These are phyloP conservation scores for Panaeolus papilionaceus DNA, from an alignment of 768 basidiomycete species.

Conservation along the genomic window DNA sequence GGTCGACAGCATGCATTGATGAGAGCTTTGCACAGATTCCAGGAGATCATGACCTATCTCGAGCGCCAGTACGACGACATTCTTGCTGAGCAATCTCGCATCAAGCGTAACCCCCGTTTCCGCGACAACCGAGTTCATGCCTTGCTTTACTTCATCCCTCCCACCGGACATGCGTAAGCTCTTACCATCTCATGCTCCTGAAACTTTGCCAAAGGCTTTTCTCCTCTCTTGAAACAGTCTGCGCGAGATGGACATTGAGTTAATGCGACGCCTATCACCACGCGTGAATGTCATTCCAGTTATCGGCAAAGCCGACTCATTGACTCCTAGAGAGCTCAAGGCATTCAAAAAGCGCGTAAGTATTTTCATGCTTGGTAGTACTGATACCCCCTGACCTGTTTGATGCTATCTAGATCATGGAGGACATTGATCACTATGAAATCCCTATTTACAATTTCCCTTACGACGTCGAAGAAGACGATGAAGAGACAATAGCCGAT, in stretches of 20 bases:
- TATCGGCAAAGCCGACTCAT: slow-evolving; percentile 86
- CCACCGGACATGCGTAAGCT: slow-evolving; percentile 79
- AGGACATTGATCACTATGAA: slow-evolving; percentile 89
- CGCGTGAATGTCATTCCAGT: slow-evolving; percentile 95
- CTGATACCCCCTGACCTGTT: background rate
- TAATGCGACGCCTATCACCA: slow-evolving; percentile 89
- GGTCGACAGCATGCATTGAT: slow-evolving; percentile 20
- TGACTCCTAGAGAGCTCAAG: slow-evolving; percentile 80
- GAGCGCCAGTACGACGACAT: slow-evolving; percentile 95
- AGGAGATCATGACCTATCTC: slow-evolving; percentile 85
- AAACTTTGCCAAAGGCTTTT: slow-evolving; percentile 4
- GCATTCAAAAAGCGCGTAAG: slow-evolving; percentile 83
- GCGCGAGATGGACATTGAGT: slow-evolving; percentile 91
- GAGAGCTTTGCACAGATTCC: slow-evolving; percentile 59
- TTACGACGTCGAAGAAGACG: slow-evolving; percentile 92
- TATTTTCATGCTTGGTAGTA: background rate
- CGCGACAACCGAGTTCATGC: slow-evolving; percentile 90
- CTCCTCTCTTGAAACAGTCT: slow-evolving; percentile 48
- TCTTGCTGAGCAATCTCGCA: slow-evolving; percentile 84
- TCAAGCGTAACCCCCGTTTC: slow-evolving; percentile 93
- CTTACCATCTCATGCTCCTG: slow-evolving; percentile 9
- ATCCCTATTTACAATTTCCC: slow-evolving; percentile 96
- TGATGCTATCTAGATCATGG: slow-evolving; percentile 69
- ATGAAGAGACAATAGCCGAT: slow-evolving; percentile 89
- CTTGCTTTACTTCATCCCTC: slow-evolving; percentile 89